These are phyloP conservation scores for Epichloe festucae DNA, from an alignment of 2,329 filamentous ascomycete genomes.

Conservation along the genomic window DNA sequence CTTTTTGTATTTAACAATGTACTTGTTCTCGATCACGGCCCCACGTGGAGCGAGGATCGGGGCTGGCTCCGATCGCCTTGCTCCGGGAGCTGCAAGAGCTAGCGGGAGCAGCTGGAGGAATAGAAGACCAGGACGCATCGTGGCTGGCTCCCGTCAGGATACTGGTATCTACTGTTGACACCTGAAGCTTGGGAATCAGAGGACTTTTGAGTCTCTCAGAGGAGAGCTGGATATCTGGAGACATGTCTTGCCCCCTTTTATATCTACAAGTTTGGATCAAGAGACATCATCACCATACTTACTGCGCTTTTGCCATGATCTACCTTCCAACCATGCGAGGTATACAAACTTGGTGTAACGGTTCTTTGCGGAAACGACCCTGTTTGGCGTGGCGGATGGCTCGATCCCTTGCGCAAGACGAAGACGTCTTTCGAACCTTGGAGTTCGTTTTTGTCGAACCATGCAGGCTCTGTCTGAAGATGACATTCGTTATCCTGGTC, in stretches of 20 bases:
- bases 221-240: neutral
- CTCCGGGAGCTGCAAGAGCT: slow-evolving; percentile 9
- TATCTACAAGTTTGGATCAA: neutral
- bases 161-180: too few species aligned
- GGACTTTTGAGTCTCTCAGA: neutral
- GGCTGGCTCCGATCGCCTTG: slow-evolving; percentile 13
- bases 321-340: too few species aligned
- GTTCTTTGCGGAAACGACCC: too few species aligned
- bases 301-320: too few species aligned
- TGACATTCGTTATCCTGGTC: too few species aligned
- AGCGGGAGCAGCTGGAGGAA: slow-evolving; percentile 12
- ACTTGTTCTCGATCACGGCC: slow-evolving; percentile 14
- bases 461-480: too few species aligned
- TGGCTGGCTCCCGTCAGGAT: neutral
- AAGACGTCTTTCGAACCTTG: too few species aligned
- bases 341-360: too few species aligned
- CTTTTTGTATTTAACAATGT: slow-evolving; percentile 18
- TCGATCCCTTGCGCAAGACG: too few species aligned
- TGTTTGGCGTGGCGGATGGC: too few species aligned
- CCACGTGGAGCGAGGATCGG: slow-evolving; percentile 12
- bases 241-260: neutral
- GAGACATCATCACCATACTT: too few species aligned
- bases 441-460: too few species aligned
- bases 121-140: slow-evolving; percentile 2
- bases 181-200: neutral